These are phyloP conservation scores for Geotrichum histeridarum DNA, from an alignment of 1,139 yeast species.

Conservation along the genomic window DNA sequence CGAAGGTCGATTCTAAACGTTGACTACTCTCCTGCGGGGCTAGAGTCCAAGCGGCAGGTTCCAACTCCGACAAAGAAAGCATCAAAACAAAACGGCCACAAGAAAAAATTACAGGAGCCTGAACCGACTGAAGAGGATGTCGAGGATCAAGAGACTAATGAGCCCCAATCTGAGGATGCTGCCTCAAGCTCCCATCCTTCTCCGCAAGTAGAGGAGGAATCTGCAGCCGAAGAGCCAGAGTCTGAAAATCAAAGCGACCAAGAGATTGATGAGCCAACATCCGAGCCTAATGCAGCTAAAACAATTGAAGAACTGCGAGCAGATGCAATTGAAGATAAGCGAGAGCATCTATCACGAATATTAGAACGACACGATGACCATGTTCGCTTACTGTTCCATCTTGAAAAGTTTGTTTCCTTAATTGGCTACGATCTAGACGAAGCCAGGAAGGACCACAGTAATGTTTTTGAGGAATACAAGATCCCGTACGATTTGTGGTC, in stretches of 20 bases:
- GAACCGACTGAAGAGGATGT: neutral
- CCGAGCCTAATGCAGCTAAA: neutral
- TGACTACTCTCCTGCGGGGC: conserved; percentile 16
- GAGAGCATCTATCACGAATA: conserved; percentile 31
- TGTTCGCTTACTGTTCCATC: conserved; percentile 50
- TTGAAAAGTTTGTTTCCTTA: conserved; percentile 55
- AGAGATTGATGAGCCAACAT: neutral
- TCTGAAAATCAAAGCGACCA: neutral
- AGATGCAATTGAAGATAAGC: conserved; percentile 10
- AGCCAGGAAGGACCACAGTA: conserved; percentile 43
- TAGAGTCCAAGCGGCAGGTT: conserved; percentile 1
- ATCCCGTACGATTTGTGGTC: conserved; percentile 40
- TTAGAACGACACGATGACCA: conserved; percentile 45
- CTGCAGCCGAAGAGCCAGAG: neutral
- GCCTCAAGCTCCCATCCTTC: neutral
- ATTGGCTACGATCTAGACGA: conserved; percentile 57
- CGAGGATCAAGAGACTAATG: neutral
- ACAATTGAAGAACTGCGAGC: conserved; percentile 7
- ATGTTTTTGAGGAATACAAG: conserved; percentile 36
- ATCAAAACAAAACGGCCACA: neutral
- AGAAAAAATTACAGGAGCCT: neutral
- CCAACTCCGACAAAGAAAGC: neutral
- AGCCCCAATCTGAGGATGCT: neutral
- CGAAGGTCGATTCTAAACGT: conserved; percentile 13
- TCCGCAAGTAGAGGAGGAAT: neutral